Evolutionary conservation across 2,329 filamentous ascomycete genomes (phyloP), one percentile per base, ranked within the genome.

Genomic region (Talaromyces atroroseus): DNA sequence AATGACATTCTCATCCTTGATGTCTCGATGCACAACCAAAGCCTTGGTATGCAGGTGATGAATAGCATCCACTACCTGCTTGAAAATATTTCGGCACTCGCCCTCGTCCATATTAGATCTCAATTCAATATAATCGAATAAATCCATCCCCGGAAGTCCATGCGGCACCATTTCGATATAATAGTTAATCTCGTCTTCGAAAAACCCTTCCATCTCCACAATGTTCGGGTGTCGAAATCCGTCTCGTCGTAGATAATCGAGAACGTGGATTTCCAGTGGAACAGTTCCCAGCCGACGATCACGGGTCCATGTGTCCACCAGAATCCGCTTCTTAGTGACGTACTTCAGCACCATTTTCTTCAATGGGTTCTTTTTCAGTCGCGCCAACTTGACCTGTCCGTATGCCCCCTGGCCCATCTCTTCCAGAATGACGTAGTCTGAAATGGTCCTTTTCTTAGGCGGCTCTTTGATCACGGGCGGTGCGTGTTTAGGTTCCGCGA

Each of bases 321-420:
- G 81, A 70, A 99, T 99, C 46, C 92, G 88, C 58, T 89, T 86
- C 75, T 99, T 99, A 5, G 94, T 97, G 50, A 99, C 94, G 70
- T 95, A 99, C 72, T 99, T 99, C 67, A 99, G 82, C 20, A 99
- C 92, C 60, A 95, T 88, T 73, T 95, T 96, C 69, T 87, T 88
- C 52, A 83, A 78, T 23, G 78, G 84, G 52, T 82, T 84, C 65
- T 86, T 84, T 75, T 92, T 95, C 75, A 94, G 88, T 29, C 92
- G 85, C 52, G 89, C 92, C 49, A 99, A 81, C 71, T 99, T 99
- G 58, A 99, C 94, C 73, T 99, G 92, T 1, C 94, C 94, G 69
- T 99, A 99, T 1, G 94, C 94, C 42, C 94, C 94, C 74, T 96
- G 91, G 4, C 94, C 94, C 92, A 99, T 97, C 59, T 99, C 94